Evolutionary conservation across 2,329 filamentous ascomycete genomes (phyloP).

Genomic region (Arthrobotrys iridis): DNA sequence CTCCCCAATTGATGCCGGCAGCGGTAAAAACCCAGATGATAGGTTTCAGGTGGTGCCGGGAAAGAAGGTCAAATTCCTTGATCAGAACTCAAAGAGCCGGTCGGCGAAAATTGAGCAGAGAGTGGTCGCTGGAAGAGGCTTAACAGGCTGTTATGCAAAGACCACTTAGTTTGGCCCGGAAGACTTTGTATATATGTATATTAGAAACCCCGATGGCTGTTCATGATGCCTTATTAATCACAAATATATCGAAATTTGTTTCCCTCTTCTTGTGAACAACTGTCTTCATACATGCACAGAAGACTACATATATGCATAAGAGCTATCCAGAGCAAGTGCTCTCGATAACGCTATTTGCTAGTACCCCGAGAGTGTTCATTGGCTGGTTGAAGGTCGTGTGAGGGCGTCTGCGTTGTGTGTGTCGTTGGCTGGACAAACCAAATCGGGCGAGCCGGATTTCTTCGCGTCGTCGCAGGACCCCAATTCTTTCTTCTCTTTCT

Average conservation of each 20-base stretch:
- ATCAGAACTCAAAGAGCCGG: constrained; percentile 40
- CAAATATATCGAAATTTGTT: too few species aligned
- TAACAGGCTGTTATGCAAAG: constrained; percentile 50
- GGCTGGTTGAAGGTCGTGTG: background rate
- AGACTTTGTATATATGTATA: background rate
- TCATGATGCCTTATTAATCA: too few species aligned
- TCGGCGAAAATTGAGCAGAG: constrained; percentile 55
- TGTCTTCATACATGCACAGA: too few species aligned
- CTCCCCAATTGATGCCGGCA: constrained; percentile 55
- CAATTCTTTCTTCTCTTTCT: constrained; percentile 24
- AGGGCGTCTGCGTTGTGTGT: constrained; percentile 39
- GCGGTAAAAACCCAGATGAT: constrained; percentile 55
- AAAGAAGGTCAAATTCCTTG: constrained; percentile 53
- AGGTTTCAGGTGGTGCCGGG: constrained; percentile 57
- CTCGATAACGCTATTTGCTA: background rate
- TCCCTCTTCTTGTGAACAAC: too few species aligned
- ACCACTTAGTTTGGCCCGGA: background rate
- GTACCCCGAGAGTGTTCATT: background rate
- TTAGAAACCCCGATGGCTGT: too few species aligned
- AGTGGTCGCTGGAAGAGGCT: constrained; percentile 55
- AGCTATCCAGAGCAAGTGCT: background rate
- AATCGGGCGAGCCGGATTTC: constrained; percentile 18
- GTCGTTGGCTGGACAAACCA: constrained; percentile 36
- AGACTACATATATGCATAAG: too few species aligned
- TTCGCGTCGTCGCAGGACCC: constrained; percentile 43